Conservation (phyloP, 495 filamentous ascomycete species). For the Penicillium lagena region DNA sequence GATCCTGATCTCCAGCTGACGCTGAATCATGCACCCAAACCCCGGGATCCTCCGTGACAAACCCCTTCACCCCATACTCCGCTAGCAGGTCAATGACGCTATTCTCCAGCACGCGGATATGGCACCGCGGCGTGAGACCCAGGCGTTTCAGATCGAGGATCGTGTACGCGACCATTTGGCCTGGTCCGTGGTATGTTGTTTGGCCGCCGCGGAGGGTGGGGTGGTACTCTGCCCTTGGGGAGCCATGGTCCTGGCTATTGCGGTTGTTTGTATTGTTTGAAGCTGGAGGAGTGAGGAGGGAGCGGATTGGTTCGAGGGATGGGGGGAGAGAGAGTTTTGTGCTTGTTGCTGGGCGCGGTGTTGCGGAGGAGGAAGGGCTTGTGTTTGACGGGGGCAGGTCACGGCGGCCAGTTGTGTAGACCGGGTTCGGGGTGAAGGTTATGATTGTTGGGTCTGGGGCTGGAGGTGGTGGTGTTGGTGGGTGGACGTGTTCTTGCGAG, state of each 20-base stretch:
- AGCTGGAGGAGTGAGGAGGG: conserved; percentile 27
- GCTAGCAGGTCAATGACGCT: conserved; percentile 59
- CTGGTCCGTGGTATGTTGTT: conserved; percentile 92
- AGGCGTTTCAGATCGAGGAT: conserved; percentile 67
- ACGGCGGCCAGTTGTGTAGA: conserved; percentile 87
- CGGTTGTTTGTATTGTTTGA: not conserved
- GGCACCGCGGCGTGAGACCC: conserved; percentile 51
- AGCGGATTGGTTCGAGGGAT: conserved; percentile 30
- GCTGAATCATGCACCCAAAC: conserved; percentile 60
- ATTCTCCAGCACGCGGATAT: conserved; percentile 69
- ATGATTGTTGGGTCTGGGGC: conserved; percentile 64
- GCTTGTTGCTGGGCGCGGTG: not conserved
- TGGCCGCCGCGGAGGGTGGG: conserved; percentile 78
- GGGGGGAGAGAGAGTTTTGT: conserved; percentile 26
- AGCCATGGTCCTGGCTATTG: conserved; percentile 1
- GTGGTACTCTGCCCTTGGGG: conserved; percentile 51
- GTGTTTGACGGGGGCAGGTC: conserved; percentile 56
- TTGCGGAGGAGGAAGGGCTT: conserved; percentile 20
- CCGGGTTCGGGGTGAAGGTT: conserved; percentile 76
- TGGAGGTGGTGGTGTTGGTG: conserved; percentile 26
- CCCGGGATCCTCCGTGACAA: conserved; percentile 70
- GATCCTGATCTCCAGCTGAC: not conserved
- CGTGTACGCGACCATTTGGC: conserved; percentile 86
- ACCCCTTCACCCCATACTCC: conserved; percentile 47
- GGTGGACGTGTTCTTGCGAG: conserved; percentile 10